These are phyloP conservation scores for Gloeophyllum trabeum DNA, from an alignment of 768 basidiomycete species.

Conservation along the genomic window DNA sequence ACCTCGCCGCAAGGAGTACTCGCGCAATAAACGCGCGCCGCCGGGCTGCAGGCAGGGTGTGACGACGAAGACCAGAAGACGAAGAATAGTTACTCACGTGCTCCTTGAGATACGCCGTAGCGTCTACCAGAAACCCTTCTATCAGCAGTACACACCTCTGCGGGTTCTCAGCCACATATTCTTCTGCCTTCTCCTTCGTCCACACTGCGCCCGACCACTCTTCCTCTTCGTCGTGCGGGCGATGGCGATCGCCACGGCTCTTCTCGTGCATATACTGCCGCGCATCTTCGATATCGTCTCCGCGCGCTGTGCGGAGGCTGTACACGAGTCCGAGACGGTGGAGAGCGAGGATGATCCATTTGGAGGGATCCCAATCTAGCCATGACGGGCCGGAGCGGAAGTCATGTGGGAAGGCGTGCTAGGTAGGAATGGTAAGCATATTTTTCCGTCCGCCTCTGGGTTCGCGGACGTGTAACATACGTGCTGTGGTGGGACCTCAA, in stretches of 20 bases:
- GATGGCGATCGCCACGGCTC: conserved; percentile 10
- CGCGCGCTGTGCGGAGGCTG: conserved; percentile 36
- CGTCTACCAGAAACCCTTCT: conserved; percentile 52
- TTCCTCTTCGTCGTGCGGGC: conserved; percentile 7
- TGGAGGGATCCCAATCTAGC: conserved; percentile 71
- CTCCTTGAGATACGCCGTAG: conserved; percentile 45
- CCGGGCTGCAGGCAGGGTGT: conserved; percentile 37
- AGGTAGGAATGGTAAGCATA: background rate
- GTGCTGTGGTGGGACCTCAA: conserved; percentile 23
- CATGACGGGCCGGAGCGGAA: conserved; percentile 55
- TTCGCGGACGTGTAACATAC: conserved; percentile 18
- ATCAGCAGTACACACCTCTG: conserved; percentile 41
- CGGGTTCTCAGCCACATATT: conserved; percentile 22
- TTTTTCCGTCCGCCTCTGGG: too few species aligned
- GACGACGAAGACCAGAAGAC: background rate
- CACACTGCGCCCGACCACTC: conserved; percentile 29
- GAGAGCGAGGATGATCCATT: conserved; percentile 59
- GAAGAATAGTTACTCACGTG: conserved; percentile 39
- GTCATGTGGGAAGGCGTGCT: conserved; percentile 75
- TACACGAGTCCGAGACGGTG: conserved; percentile 34
- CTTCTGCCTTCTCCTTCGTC: conserved; percentile 23
- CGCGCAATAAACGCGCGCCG: conserved; percentile 38
- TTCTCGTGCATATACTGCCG: conserved; percentile 36
- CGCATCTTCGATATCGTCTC: conserved; percentile 38
- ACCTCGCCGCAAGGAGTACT: conserved; percentile 28